Conservation (phyloP, 2,329 filamentous ascomycete species). For the Arthrobotrys musiformis region DNA sequence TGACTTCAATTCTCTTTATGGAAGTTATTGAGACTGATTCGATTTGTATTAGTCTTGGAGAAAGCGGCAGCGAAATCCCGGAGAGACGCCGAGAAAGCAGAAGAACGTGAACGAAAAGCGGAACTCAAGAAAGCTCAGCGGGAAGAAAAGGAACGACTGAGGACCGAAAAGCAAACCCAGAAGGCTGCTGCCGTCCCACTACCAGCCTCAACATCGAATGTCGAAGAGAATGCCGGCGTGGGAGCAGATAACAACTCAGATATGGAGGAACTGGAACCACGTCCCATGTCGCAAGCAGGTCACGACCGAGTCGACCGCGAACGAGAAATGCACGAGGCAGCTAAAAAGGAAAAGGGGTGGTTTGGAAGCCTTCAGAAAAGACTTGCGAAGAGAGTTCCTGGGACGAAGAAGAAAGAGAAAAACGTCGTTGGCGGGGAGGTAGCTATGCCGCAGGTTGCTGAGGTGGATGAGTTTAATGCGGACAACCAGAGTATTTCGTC, state of each 20-base stretch:
- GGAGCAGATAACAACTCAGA: slow-evolving; percentile 15
- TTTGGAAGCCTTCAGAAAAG: slow-evolving; percentile 45
- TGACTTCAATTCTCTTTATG: neutral
- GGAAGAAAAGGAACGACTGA: slow-evolving; percentile 48
- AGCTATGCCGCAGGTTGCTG: neutral
- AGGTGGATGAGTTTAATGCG: slow-evolving; percentile 17
- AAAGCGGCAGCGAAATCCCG: slow-evolving; percentile 47
- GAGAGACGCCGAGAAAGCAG: slow-evolving; percentile 47
- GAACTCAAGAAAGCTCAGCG: slow-evolving; percentile 47
- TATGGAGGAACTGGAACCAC: slow-evolving; percentile 51
- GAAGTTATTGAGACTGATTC: neutral
- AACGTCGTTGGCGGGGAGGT: neutral
- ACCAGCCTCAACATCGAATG: neutral
- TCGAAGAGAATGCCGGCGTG: neutral
- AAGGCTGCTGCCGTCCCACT: neutral
- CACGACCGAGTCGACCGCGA: slow-evolving; percentile 40
- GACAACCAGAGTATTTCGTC: slow-evolving; percentile 32
- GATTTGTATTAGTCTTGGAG: slow-evolving; percentile 16
- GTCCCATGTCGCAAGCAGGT: slow-evolving; percentile 47
- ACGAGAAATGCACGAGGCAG: slow-evolving; percentile 37
- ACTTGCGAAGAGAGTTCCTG: slow-evolving; percentile 23
- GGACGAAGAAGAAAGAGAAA: slow-evolving; percentile 17
- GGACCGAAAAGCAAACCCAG: slow-evolving; percentile 14
- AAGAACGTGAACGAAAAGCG: slow-evolving; percentile 48
- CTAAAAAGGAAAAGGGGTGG: slow-evolving; percentile 47